These are phyloP conservation scores for Tritrichomonas musculus DNA, from an alignment of 208 protist genomes.

Conservation along the genomic window DNA sequence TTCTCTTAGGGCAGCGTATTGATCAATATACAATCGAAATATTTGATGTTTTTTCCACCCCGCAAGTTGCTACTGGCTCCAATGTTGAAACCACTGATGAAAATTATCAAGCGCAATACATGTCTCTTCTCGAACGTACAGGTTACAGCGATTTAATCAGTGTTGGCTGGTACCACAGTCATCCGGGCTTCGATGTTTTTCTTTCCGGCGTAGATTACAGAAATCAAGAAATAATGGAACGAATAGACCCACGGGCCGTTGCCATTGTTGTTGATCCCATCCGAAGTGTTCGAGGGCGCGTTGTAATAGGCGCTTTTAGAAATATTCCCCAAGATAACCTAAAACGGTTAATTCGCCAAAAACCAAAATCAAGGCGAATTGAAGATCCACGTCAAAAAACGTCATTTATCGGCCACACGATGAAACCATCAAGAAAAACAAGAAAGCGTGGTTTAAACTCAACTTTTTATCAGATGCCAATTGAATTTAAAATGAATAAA, in stretches of 20 bases:
- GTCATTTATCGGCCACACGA: constrained; percentile 95
- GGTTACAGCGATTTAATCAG: constrained; percentile 90
- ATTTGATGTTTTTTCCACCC: constrained; percentile 96
- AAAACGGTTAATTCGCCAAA: no score
- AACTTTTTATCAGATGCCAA: constrained; percentile 97
- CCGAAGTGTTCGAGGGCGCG: constrained; percentile 97
- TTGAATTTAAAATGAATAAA: constrained; percentile 97
- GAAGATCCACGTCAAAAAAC: constrained; percentile 96
- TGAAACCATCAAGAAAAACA: constrained; percentile 87
- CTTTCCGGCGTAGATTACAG: constrained; percentile 97
- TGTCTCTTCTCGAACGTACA: constrained; percentile 97
- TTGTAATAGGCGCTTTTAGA: constrained; percentile 99
- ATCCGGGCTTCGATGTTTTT: constrained; percentile 99
- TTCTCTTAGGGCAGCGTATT: constrained; percentile 99
- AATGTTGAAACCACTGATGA: constrained; percentile 75
- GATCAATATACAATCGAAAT: constrained; percentile 99
- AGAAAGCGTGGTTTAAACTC: constrained; percentile 89
- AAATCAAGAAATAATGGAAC: constrained; percentile 73
- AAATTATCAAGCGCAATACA: constrained; percentile 99
- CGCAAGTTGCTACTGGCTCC: constrained; percentile 70
- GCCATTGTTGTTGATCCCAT: constrained; percentile 99
- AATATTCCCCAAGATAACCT: constrained; percentile 80
- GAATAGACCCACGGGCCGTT: constrained; percentile 88
- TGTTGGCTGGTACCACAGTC: constrained; percentile 99
- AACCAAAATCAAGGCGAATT: no score